Conservation (phyloP, 306 rosid species). For the Malus sylvestris region DNA sequence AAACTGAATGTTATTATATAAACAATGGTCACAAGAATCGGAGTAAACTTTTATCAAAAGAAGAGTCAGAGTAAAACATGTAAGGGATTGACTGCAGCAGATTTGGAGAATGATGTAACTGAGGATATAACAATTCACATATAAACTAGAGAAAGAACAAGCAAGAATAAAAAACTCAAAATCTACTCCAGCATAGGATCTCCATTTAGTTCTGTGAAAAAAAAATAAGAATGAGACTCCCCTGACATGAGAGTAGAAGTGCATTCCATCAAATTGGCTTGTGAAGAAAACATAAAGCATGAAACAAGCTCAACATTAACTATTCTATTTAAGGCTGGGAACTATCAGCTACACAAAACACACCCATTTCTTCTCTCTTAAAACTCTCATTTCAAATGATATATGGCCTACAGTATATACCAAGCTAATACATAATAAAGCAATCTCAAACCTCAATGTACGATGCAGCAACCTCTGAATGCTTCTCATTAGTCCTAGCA, state of each 20-base stretch:
- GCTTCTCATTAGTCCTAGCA: constrained; percentile 98
- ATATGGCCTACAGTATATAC: constrained; percentile 4
- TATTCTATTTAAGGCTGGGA: neutral
- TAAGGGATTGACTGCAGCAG: neutral
- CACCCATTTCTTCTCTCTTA: neutral
- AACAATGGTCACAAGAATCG: neutral
- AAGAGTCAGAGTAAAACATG: neutral
- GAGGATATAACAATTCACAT: neutral
- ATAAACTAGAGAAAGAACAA: neutral
- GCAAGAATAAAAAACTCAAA: neutral
- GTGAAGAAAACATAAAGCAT: neutral
- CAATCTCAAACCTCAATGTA: constrained; percentile 68
- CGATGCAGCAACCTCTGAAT: constrained; percentile 96
- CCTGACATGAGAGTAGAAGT: neutral
- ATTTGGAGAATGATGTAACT: neutral
- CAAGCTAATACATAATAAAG: neutral
- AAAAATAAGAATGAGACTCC: neutral
- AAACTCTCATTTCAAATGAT: constrained; percentile 4
- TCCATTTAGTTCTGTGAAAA: neutral
- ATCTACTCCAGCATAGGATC: neutral
- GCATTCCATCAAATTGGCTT: neutral
- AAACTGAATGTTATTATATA: neutral
- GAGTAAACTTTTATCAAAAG: neutral
- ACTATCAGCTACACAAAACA: neutral
- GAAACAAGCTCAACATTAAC: neutral